Conservation (phyloP, 768 basidiomycete genomes). For the Agrocybe praecox region DNA sequence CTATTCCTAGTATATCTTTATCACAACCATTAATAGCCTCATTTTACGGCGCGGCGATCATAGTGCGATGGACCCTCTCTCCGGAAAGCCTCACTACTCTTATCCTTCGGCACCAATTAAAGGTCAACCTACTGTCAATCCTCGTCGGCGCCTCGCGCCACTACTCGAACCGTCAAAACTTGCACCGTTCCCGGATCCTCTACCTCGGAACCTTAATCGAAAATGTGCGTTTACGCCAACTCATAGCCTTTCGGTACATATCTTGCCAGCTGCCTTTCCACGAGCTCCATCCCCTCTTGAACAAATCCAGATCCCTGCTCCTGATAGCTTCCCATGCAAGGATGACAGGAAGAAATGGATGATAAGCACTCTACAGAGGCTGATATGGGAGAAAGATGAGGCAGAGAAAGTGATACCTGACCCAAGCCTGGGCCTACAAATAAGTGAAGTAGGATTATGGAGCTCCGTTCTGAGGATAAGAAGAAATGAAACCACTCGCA, state of each 20-base stretch:
- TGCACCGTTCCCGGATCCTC: constrained; percentile 14
- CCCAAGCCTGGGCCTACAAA: constrained; percentile 9
- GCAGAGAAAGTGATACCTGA: constrained; percentile 18
- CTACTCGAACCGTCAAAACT: constrained; percentile 12
- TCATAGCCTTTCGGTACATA: constrained; percentile 23
- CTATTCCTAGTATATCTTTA: too few relatives aligned
- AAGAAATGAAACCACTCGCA: constrained; percentile 13
- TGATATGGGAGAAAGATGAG: constrained; percentile 19
- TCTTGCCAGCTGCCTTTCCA: constrained; percentile 25
- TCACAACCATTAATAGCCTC: not conserved
- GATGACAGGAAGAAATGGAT: constrained; percentile 23
- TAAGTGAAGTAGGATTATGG: constrained; percentile 21
- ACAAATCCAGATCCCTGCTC: constrained; percentile 16
- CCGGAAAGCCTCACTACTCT: constrained; percentile 19
- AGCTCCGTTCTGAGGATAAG: constrained; percentile 20
- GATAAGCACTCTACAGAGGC: constrained; percentile 6
- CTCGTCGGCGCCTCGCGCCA: constrained; percentile 18
- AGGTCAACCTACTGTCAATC: constrained; percentile 18
- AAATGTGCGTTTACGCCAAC: constrained; percentile 19
- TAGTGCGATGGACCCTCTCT: constrained; percentile 17
- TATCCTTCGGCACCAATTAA: constrained; percentile 14
- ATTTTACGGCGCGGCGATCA: constrained; percentile 12
- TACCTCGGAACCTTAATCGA: constrained; percentile 13
- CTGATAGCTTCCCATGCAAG: constrained; percentile 15
- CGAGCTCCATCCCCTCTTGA: constrained; percentile 17